Evolutionary conservation across 352 stramenopile species (phyloP), one percentile per base, ranked within the genome.

Genomic region (Elongisporangium senticosum): DNA sequence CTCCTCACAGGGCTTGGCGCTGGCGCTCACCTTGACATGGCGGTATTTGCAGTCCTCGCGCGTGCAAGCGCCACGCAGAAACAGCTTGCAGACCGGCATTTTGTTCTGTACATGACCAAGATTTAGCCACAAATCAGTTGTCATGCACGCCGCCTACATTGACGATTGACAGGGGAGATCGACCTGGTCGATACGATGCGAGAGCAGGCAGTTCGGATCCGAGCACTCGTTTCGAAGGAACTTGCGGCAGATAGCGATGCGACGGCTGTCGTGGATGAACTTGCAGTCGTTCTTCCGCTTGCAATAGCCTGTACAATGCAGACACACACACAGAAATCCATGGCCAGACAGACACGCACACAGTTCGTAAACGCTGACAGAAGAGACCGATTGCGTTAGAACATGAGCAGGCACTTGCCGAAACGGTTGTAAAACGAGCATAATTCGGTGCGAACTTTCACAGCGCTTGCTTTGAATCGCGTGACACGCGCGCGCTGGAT

Each of bases 401-500:
- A 15, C 8, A 48, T 51, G 17, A 52, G 17, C 13, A 15, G 15
- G 43, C 24, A 79, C 81, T 82, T 87, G 74, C 83, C 83, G 51
- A 89, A 92, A 37, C 83, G 77, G 57, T 90, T 91, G 72, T 85
- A 94, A 63, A 90, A 94, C 14, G 70, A 76, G 58, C 84, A 94
- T 58, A 91, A 87, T 56, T 90, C 82, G 8, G 80, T 92, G 22
- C 84, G 82, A 28, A 77, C 49, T 47, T 69, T 67, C 1, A 64
- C 59, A 24, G 68, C 64, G 11, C 56, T 54, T n/a, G 58, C 51
- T 49, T 79, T 68, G 15, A 74, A 50, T 14, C 71, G 79, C 14
- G 73, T 73, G 21, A 21, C 69, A 40, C 75, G 73, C 21, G 79
- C 80, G 17, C 79, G 79, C 7, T 73, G 65, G 43, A 90, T 65